Conservation (phyloP, 2,329 filamentous ascomycete genomes). For the Colletotrichum zoysiae region DNA sequence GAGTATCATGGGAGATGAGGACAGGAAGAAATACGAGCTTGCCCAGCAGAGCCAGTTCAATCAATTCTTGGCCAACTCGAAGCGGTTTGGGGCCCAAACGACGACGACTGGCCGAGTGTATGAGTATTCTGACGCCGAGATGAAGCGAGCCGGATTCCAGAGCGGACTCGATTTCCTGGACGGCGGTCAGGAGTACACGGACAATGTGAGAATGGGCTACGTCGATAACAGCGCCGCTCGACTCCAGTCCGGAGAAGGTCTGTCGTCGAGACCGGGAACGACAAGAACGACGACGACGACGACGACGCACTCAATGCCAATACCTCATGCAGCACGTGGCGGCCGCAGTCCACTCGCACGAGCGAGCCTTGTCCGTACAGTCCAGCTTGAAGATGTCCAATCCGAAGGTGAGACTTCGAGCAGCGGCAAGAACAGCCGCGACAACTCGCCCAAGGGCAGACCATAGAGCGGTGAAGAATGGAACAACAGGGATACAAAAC, state of each 20-base stretch:
- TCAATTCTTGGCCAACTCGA: slow-evolving; percentile 43
- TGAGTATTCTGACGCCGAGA: slow-evolving; percentile 61
- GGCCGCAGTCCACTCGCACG: slow-evolving; percentile 56
- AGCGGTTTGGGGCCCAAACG: slow-evolving; percentile 29
- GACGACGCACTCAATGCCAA: slow-evolving; percentile 29
- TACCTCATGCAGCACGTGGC: slow-evolving; percentile 42
- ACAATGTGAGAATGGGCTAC: slow-evolving; percentile 44
- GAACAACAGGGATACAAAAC: not conserved
- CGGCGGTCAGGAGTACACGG: slow-evolving; percentile 32
- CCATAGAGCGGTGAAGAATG: not conserved
- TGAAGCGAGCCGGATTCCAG: slow-evolving; percentile 40
- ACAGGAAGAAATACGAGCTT: slow-evolving; percentile 79
- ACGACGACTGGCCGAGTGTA: slow-evolving; percentile 60
- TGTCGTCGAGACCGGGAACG: slow-evolving; percentile 46
- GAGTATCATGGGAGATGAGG: slow-evolving; percentile 83
- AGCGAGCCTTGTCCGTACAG: slow-evolving; percentile 50
- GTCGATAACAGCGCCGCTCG: slow-evolving; percentile 42
- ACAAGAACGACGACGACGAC: not conserved
- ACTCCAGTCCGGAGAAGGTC: slow-evolving; percentile 42
- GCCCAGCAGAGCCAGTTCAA: slow-evolving; percentile 68
- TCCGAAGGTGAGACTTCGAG: slow-evolving; percentile 47
- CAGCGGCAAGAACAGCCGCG: slow-evolving; percentile 29
- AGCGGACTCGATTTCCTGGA: slow-evolving; percentile 18
- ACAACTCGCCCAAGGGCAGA: slow-evolving; percentile 25
- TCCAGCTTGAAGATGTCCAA: slow-evolving; percentile 49